Conservation (phyloP, 345 rosid species). For the Ailanthus altissimus region DNA sequence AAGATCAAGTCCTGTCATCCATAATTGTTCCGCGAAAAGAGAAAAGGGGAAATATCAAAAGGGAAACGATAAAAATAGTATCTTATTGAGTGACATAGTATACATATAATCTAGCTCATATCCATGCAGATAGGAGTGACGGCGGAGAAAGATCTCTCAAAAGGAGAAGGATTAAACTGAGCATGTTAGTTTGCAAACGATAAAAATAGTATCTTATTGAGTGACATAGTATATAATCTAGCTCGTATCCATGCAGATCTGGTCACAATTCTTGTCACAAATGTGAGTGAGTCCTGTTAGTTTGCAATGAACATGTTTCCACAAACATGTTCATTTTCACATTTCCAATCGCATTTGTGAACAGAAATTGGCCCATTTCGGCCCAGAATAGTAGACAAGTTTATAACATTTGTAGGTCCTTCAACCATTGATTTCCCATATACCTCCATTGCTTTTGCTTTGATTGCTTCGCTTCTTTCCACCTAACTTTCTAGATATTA, state of each 20-base stretch:
- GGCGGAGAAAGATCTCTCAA: constrained; percentile 89
- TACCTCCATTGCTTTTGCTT: constrained; percentile 67
- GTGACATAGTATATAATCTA: constrained; percentile 52
- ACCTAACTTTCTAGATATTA: constrained; percentile 16
- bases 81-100: constrained; percentile 29
- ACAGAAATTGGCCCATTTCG: constrained; percentile 62
- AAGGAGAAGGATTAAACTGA: constrained; percentile 80
- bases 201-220: constrained; percentile 29
- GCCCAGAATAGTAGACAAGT: constrained; percentile 86
- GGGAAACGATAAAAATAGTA: constrained; percentile 25
- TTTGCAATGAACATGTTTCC: constrained; percentile 97
- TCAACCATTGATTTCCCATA: constrained; percentile 64
- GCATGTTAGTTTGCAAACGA: too few relatives aligned
- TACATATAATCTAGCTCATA: constrained; percentile 61
- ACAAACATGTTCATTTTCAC: constrained; percentile 79
- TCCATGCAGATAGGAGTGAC: constrained; percentile 96
- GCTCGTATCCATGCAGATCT: constrained; percentile 94
- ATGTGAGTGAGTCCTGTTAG: constrained; percentile 90
- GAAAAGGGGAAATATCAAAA: constrained; percentile 27
- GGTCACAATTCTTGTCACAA: constrained; percentile 99
- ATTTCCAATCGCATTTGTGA: constrained; percentile 95
- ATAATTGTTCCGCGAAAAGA: constrained; percentile 39
- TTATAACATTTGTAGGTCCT: constrained; percentile 79
- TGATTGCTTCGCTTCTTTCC: neutral
- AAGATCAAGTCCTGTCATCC: constrained; percentile 42